Evolutionary conservation across 139 green algal genomes (phyloP), one percentile per base, ranked within the genome.

Genomic region (Coelastrella sp.): DNA sequence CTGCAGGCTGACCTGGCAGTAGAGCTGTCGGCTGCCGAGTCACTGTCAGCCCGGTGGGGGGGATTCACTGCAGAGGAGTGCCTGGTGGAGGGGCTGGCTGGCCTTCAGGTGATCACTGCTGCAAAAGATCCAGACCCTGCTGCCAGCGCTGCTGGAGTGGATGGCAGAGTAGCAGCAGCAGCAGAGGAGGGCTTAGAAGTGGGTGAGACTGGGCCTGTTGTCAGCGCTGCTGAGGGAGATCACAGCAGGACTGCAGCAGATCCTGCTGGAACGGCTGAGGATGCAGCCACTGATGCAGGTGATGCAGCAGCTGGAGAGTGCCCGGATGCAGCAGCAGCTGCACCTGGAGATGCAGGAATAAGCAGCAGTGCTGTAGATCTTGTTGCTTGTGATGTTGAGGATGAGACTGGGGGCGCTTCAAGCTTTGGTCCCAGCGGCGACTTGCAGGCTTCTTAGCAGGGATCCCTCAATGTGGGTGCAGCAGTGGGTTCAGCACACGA

Each of bases 1-100:
- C 6, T 86, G 82, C 82, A 87, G 82, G 82, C 82, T 87, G 82
- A 87, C 27, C 24, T 87, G 15, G 82, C 82, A 63, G 82, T 35
- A 49, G 82, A 87, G 58, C 17, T 17, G 8, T 10, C 82, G 63
- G 82, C 63, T 87, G 82, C 82, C 35, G 82, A 87, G 19, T 17
- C 63, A 8, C 82, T 87, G 15, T 24, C 63, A 20, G 25, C 24
- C 14, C 65, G 35, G 5, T 87, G 82, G 82, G 63, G 61, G 6
- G 63, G 82, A 12, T 87, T 87, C 27, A 87, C 24, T 78, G 82
- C 59, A 35, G 14, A 78, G 63, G 82, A 87, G 25, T 7, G 27
- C 12, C 24, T 61, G 12, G 19, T 87, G 8, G 60, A 75, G 25
- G 81, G 81, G 11, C 60, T 87, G n/a, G 20, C 0, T 11, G 17